Evolutionary conservation across 2,329 filamentous ascomycete genomes (phyloP).

Genomic region (Alternaria burnsii): DNA sequence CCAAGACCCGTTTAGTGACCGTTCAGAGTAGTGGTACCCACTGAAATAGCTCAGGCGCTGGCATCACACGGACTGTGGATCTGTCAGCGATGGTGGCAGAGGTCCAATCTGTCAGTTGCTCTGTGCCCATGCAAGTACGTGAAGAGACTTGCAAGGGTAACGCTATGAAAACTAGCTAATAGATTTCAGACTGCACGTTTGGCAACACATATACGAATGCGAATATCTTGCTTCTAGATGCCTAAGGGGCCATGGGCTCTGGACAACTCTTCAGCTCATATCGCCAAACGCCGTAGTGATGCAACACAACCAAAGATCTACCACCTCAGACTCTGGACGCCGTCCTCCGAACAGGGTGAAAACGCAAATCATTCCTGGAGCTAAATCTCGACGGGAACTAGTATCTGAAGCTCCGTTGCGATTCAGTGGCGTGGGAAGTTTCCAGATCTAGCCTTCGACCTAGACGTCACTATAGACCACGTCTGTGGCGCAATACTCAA

Average conservation of each 20-base stretch:
- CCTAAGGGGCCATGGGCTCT: background rate
- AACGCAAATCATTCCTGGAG: background rate
- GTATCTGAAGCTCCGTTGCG: background rate
- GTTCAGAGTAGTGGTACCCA: constrained; percentile 4
- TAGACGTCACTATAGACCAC: constrained; percentile 10
- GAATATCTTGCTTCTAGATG: background rate
- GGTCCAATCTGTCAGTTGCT: constrained; percentile 3
- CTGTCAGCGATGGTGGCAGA: constrained; percentile 7
- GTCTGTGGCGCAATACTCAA: constrained; percentile 14
- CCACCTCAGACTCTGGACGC: background rate
- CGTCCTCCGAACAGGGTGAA: background rate
- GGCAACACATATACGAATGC: background rate
- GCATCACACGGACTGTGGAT: background rate
- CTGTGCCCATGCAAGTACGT: constrained; percentile 2
- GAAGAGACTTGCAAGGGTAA: constrained; percentile 1
- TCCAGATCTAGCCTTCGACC: constrained; percentile 8
- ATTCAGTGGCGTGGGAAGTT: constrained; percentile 2
- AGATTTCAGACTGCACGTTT: background rate
- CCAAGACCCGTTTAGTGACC: background rate
- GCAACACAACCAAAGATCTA: background rate
- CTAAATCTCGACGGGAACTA: constrained; percentile 9
- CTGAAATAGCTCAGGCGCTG: background rate
- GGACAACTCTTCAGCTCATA: background rate
- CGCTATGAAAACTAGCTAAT: background rate
- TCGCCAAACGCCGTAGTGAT: background rate